Conservation (phyloP, 2,329 filamentous ascomycete genomes). For the Penicillium sp. region DNA sequence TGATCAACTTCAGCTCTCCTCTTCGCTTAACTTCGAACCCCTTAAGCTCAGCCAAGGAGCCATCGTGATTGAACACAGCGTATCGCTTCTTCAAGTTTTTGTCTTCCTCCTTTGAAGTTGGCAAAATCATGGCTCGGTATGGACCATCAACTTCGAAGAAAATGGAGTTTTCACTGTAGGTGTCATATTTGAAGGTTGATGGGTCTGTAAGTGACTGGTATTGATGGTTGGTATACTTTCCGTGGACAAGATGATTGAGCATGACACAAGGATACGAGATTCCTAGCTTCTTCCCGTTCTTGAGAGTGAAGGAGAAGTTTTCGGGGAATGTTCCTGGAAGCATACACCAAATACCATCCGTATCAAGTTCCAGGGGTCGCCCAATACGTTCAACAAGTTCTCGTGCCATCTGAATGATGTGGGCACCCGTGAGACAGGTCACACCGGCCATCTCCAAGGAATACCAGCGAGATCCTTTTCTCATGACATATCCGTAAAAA, state of each 20-base stretch:
- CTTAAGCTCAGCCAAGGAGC: constrained; percentile 90
- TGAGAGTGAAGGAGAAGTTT: constrained; percentile 91
- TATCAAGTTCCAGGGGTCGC: constrained; percentile 89
- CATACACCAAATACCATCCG: constrained; percentile 99
- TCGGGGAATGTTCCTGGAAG: constrained; percentile 93
- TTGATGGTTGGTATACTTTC: constrained; percentile 92
- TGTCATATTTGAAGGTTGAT: constrained; percentile 84
- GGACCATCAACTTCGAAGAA: constrained; percentile 99
- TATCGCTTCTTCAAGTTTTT: constrained; percentile 99
- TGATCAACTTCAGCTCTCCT: constrained; percentile 98
- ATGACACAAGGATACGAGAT: constrained; percentile 99
- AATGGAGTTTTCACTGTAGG: constrained; percentile 97
- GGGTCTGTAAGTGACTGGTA: constrained; percentile 87
- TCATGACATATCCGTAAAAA: constrained; percentile 99
- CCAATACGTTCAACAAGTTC: constrained; percentile 92
- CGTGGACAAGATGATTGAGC: constrained; percentile 97
- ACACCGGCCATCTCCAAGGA: constrained; percentile 99
- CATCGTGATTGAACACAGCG: constrained; percentile 97
- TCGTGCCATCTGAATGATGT: constrained; percentile 94
- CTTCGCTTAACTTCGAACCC: constrained; percentile 97
- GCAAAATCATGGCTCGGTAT: constrained; percentile 95
- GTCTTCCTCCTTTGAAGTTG: constrained; percentile 97
- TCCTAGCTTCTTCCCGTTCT: constrained; percentile 92
- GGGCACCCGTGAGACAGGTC: constrained; percentile 92
- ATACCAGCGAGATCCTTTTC: constrained; percentile 98